Evolutionary conservation across 1,139 yeast genomes (phyloP).

Genomic region (Geotrichum histeridarum): DNA sequence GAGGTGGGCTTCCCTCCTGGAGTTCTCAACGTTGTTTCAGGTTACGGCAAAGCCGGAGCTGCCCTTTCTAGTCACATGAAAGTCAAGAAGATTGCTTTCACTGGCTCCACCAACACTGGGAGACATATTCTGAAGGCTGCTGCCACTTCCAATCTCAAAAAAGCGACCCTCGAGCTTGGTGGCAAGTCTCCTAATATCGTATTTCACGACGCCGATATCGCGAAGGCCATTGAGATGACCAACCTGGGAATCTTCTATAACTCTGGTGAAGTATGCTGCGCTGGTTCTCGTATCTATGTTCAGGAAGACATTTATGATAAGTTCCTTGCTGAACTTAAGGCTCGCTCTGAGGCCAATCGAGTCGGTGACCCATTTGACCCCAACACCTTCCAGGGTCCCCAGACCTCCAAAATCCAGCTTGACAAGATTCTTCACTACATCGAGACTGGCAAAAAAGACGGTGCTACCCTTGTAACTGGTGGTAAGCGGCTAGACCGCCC

Average conservation of each 20-base stretch:
- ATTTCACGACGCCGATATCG: slow-evolving; percentile 60
- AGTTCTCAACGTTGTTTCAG: slow-evolving; percentile 69
- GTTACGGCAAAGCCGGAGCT: slow-evolving; percentile 76
- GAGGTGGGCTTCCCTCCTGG: slow-evolving; percentile 79
- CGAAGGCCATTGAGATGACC: slow-evolving; percentile 50
- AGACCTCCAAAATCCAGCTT: slow-evolving; percentile 64
- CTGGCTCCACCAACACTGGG: slow-evolving; percentile 82
- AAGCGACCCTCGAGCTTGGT: slow-evolving; percentile 74
- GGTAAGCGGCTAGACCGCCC: slow-evolving; percentile 56
- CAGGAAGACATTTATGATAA: slow-evolving; percentile 69
- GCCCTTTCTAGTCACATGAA: slow-evolving; percentile 62
- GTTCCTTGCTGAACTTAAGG: slow-evolving; percentile 49
- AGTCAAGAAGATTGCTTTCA: slow-evolving; percentile 75
- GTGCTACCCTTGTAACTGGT: slow-evolving; percentile 66
- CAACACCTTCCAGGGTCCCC: slow-evolving; percentile 71
- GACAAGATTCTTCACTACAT: slow-evolving; percentile 66
- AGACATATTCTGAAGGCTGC: slow-evolving; percentile 59
- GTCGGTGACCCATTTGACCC: slow-evolving; percentile 74
- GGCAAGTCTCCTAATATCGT: slow-evolving; percentile 77
- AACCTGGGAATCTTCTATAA: slow-evolving; percentile 60
- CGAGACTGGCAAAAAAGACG: slow-evolving; percentile 62
- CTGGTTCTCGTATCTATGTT: slow-evolving; percentile 72
- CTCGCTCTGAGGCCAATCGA: slow-evolving; percentile 44
- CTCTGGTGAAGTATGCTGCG: slow-evolving; percentile 81
- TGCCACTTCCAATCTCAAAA: slow-evolving; percentile 62